A percentile compares a stretch with the other conserved stretches of the same genome.
Evolutionary conservation across 352 stramenopile species (phyloP).

Genomic region (Thalassiosira mediterranea): DNA sequence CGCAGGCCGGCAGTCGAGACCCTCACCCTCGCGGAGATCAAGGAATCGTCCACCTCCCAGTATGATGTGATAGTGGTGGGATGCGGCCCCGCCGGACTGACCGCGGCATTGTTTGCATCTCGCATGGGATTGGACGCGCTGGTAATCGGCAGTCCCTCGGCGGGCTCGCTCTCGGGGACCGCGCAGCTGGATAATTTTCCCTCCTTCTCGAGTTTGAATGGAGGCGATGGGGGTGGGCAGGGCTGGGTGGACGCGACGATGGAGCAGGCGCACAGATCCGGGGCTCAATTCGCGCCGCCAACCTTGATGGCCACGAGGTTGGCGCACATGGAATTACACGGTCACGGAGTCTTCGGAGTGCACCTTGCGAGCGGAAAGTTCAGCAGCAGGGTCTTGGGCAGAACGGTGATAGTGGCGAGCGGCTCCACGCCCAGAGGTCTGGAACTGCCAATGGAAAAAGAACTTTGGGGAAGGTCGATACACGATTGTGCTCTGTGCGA

Average conservation of each 20-base stretch:
- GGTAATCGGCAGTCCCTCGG: slow-evolving; percentile 55
- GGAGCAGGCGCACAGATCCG: slow-evolving; percentile 47
- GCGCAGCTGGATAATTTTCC: slow-evolving; percentile 69
- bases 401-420: slow-evolving; percentile 76
- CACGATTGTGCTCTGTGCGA: slow-evolving; percentile 84
- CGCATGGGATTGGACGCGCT: slow-evolving; percentile 65
- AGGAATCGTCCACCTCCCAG: too few species aligned
- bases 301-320: slow-evolving; percentile 40
- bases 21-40: too few species aligned
- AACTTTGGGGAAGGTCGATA: slow-evolving; percentile 65
- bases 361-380: not conserved
- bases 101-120: slow-evolving; percentile 69
- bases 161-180: slow-evolving; percentile 59
- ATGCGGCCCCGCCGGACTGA: slow-evolving; percentile 55
- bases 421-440: slow-evolving; percentile 68
- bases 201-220: slow-evolving; percentile 19
- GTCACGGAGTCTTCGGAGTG: not conserved
- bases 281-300: slow-evolving; percentile 54
- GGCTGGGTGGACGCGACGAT: slow-evolving; percentile 56
- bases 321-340: not conserved
- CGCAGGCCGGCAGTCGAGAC: not conserved
- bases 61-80: slow-evolving; percentile 47
- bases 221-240: slow-evolving; percentile 25
- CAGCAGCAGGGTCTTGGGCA: slow-evolving; percentile 27
- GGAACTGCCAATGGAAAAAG: slow-evolving; percentile 60